A percentile compares a stretch with the other conserved stretches of the same genome.
Evolutionary conservation across 306 rosid genomes (phyloP).

Genomic region (Prunus campanulata): DNA sequence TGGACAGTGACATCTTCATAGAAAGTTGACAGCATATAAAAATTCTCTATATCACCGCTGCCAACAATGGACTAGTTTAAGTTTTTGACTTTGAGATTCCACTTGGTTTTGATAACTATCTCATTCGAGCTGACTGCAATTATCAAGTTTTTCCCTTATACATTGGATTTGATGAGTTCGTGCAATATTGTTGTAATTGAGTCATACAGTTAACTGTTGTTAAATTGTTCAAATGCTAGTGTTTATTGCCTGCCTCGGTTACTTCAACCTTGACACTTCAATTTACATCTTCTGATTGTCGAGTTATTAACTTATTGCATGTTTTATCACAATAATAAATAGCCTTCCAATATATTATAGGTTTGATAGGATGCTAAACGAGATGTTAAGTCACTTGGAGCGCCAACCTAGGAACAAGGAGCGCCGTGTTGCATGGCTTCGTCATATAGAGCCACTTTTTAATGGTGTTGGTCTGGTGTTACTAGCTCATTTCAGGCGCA

Average conservation of each 20-base stretch:
- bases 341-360: constrained; percentile 29
- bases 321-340: not conserved
- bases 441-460: constrained; percentile 53
- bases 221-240: not conserved
- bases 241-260: not conserved
- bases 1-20: not conserved
- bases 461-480: constrained; percentile 62
- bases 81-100: not conserved
- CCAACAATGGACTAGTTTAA: not conserved
- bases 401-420: constrained; percentile 89
- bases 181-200: too few relatives aligned
- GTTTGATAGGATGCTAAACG: constrained; percentile 81
- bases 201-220: not conserved
- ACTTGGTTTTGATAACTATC: not conserved
- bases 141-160: not conserved
- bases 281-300: not conserved
- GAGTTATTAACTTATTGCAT: constrained; percentile 12
- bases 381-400: constrained; percentile 93
- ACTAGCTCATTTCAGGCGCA: constrained; percentile 84
- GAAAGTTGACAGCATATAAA: not conserved
- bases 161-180: too few relatives aligned
- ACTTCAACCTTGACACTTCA: not conserved
- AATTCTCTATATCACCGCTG: not conserved
- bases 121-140: not conserved
- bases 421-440: constrained; percentile 86